Evolutionary conservation across 2,329 filamentous ascomycete species (phyloP), one percentile per base, ranked within the genome.

Genomic region (Fusarium torreyae): DNA sequence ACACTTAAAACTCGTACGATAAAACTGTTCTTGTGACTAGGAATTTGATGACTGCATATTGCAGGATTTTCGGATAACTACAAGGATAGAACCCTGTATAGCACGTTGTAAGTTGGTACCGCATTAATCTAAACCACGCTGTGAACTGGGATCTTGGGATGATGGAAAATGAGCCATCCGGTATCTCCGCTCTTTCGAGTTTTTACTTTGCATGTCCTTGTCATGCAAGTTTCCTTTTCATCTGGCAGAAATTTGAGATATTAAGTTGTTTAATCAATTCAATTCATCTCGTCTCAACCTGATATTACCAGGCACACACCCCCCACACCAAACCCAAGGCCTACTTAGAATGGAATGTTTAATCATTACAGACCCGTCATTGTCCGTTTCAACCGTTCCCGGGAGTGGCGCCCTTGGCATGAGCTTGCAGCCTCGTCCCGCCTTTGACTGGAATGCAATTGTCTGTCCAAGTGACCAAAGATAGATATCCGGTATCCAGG

Each of bases 401-500:
- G 66, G 66, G 55, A 66, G 61, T 66, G 66, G 66, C 66, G 60
- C 44, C 31, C 66, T 66, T 54, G 63, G 66, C 45, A 52, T 66
- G 49, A 60, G 54, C 51, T 64, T 57, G 39, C 24, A 26, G 28
- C 54, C 40, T 22, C 36, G 38, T 59, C 26, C 46, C 38, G 38
- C 33, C 55, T 13, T 34, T n/a, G 7, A 33, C 46, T 69, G 61
- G 66, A 69, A 69, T 69, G 61, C 20, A 42, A 14, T 7, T 50
- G 26, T 43, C 40, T 36, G 15, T 10, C 22, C 22, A n/a, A 38
- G 24, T 33, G 26, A 39, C 46, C 51, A 31, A 53, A 48, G 22
- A 34, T 57, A 40, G 38, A 17, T 39, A n/a, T 17, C 9, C 11
- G 39, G 39, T 57, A 18, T 49, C 44, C 28, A 15, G 24, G 39